phyloP scores from a whole-genome alignment of 441 rosid genomes.

The Gossypium davidsonii region DNA sequence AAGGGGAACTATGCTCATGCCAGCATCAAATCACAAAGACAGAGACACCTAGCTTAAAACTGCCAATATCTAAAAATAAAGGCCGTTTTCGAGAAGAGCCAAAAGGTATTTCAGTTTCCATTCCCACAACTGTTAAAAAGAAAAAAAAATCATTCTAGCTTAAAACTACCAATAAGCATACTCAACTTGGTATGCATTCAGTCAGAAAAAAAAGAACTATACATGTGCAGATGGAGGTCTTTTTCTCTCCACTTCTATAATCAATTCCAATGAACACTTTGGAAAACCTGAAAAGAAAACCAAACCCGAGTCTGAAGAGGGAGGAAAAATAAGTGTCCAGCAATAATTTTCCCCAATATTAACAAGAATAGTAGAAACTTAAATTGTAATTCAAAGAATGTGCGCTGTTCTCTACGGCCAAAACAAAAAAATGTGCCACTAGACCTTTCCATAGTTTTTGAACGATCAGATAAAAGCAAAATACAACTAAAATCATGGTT shows the following conservation, averaged over 20 bases:
- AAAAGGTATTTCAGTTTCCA: too few species aligned
- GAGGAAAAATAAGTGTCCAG: not conserved
- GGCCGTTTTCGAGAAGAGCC: too few species aligned
- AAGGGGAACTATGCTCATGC: not conserved
- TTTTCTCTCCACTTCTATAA: not conserved
- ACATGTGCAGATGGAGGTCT: not conserved
- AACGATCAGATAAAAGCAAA: not conserved
- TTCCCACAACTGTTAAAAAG: too few species aligned
- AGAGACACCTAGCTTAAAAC: not conserved
- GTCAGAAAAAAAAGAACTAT: not conserved
- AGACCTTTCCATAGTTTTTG: not conserved
- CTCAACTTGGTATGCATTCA: not conserved
- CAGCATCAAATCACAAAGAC: not conserved
- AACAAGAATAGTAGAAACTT: not conserved
- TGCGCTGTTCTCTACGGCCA: not conserved
- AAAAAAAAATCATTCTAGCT: not conserved
- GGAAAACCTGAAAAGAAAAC: not conserved
- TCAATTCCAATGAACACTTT: not conserved
- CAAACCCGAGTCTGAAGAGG: not conserved
- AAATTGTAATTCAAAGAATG: slow-evolving; percentile 1
- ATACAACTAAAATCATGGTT: not conserved
- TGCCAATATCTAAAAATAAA: not conserved
- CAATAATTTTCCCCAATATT: not conserved
- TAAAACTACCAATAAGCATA: not conserved
- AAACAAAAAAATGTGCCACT: not conserved